Base-by-base conservation (phyloP, 177 flowering plant genomes). In the Vitis hybrid region DNA sequence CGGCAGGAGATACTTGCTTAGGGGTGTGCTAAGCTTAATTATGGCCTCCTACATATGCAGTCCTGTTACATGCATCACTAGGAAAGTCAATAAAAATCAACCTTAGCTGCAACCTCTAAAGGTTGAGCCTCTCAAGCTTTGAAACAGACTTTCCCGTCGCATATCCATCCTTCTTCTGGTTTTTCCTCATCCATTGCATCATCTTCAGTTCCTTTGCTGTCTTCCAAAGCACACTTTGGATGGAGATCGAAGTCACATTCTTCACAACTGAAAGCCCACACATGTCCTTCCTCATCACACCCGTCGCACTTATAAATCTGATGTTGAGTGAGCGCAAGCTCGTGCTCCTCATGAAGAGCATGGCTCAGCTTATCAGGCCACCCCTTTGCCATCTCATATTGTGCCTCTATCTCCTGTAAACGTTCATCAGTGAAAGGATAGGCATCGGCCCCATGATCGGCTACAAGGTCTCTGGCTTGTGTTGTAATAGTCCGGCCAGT, bases 341-440 rank as follows among this genome's bases (percentile, higher is more conserved):
- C 90, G 64, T 91, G 97, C 54, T 81, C 80, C 9, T 73, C 83
- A 59, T 85, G 88, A 11, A 71, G 80, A 2, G 1, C 52, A 66
- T 80, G 81, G 66, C 80, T 78, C 69, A 87, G 5, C 75, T 88
- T 84, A 87, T 90, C 72, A 52, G 94, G 93, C 91, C 91, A 90
- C 74, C 82, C 86, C 74, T 87, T 85, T 12, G 84, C 88, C 84
- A 79, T 83, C 69, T 85, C 83, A 7, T 62, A 15, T 61, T 69
- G 13, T 3, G 72, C 73, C 51, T 90, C 89, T 1, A 88, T 60
- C 74, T 81, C 87, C 74, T 83, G 78, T 55, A 84, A 2, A 1
- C 73, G 86, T 55, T 87, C 88, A 2, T 75, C 78, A 2, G 89
- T 88, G 80, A 91, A 91, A n/a, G 93, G 94, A 73, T 86, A 91